Evolutionary conservation across 805 yeast species (phyloP).

Genomic region (Saccharomycopsis synnaedendra): DNA sequence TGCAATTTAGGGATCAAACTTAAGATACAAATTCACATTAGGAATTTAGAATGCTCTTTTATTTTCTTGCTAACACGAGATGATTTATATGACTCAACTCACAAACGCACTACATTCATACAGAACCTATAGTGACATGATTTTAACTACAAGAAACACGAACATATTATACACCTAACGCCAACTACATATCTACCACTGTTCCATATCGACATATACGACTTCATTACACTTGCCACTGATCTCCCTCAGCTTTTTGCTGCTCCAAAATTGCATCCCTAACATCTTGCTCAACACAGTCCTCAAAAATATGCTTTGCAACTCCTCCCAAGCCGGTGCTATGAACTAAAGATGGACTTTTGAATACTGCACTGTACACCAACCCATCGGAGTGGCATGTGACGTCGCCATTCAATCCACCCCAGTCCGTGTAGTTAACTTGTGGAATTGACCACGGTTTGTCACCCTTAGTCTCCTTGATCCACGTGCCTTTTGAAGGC

Average conservation of each 20-base stretch:
- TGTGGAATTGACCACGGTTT: neutral
- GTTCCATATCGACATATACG: no score
- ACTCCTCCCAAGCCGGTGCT: conserved; percentile 57
- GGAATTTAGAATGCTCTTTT: no score
- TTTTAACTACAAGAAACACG: no score
- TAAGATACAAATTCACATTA: no score
- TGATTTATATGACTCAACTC: no score
- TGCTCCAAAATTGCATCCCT: conserved; percentile 53
- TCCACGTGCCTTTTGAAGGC: conserved; percentile 37
- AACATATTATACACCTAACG: no score
- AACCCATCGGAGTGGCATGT: conserved; percentile 19
- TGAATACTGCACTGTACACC: conserved; percentile 34
- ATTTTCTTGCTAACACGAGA: no score
- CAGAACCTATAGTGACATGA: no score
- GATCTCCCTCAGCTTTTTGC: conserved; percentile 34
- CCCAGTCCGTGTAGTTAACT: conserved; percentile 13
- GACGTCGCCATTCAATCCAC: conserved; percentile 7
- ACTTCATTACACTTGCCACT: neutral
- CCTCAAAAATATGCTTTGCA: conserved; percentile 46
- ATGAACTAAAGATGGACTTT: conserved; percentile 35
- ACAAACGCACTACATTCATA: no score
- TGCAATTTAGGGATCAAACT: no score
- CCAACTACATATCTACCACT: no score
- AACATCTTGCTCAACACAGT: conserved; percentile 42
- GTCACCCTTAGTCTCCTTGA: conserved; percentile 20